Percentiles rank a stretch among this genome's conserved stretches.
phyloP scores from a whole-genome alignment of 129 eudicot species.

The Flaveria brownii region DNA sequence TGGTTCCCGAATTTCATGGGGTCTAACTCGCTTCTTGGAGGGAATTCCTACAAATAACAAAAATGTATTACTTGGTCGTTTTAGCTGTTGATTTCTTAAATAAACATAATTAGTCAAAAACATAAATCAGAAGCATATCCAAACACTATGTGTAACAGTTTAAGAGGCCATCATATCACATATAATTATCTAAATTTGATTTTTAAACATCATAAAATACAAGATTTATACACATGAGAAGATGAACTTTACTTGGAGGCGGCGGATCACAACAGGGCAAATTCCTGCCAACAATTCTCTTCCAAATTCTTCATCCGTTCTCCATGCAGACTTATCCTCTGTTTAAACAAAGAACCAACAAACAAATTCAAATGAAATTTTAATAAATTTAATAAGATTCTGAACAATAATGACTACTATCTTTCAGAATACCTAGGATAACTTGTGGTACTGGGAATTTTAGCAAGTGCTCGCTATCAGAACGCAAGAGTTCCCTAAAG shows the following conservation, averaged over 20 bases:
- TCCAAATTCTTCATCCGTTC: conserved; percentile 74
- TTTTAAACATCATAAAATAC: background rate
- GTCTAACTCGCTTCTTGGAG: conserved; percentile 60
- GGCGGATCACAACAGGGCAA: conserved; percentile 60
- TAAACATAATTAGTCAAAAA: background rate
- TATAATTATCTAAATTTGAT: background rate
- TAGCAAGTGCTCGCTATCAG: conserved; percentile 59
- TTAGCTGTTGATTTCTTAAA: background rate
- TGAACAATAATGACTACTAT: background rate
- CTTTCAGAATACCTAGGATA: conserved; percentile 55
- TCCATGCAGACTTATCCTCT: conserved; percentile 62
- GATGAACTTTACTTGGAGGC: conserved; percentile 54
- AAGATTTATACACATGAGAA: background rate
- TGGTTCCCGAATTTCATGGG: conserved; percentile 50
- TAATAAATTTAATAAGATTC: background rate
- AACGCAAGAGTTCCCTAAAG: conserved; percentile 56
- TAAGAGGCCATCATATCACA: background rate
- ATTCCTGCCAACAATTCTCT: conserved; percentile 79
- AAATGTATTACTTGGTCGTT: background rate
- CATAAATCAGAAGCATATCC: background rate
- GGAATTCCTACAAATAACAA: conserved; percentile 52
- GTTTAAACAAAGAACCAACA: conserved; percentile 18
- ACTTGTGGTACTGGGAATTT: conserved; percentile 80
- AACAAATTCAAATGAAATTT: background rate
- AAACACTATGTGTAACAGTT: background rate